Conservation (phyloP, 2,329 filamentous ascomycete species). For the Knoxdaviesia proteae region DNA sequence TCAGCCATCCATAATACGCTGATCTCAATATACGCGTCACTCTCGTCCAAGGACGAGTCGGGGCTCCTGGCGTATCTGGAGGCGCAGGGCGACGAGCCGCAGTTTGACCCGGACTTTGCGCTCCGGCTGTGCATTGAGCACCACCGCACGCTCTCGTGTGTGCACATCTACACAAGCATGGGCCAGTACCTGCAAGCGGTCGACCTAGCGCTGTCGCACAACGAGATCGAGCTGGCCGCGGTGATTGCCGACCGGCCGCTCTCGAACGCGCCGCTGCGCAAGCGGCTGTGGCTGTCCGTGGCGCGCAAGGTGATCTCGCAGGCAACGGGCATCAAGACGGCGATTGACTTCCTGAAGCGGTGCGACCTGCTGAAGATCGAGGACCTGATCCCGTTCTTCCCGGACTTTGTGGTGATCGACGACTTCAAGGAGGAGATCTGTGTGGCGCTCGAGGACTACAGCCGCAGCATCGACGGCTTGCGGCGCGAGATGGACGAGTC, state of each 20-base stretch:
- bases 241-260: conserved; percentile 74
- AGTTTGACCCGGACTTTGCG: conserved; percentile 90
- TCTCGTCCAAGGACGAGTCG: conserved; percentile 63
- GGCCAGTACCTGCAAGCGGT: conserved; percentile 85
- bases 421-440: conserved; percentile 99
- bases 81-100: conserved; percentile 66
- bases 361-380: conserved; percentile 89
- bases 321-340: conserved; percentile 71
- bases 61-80: conserved; percentile 77
- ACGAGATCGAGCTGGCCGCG: conserved; percentile 74
- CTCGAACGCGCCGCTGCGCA: conserved; percentile 59
- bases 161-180: conserved; percentile 96
- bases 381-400: conserved; percentile 94
- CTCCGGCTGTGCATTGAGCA: conserved; percentile 89
- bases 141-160: conserved; percentile 77
- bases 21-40: conserved; percentile 84
- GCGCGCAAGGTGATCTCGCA: conserved; percentile 84
- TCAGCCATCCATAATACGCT: conserved; percentile 92
- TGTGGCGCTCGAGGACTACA: conserved; percentile 79
- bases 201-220: conserved; percentile 73
- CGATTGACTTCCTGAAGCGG: conserved; percentile 80
- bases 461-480: conserved; percentile 67
- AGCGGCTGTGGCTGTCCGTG: conserved; percentile 88
- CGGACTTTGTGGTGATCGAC: conserved; percentile 94
- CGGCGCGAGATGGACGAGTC: conserved; percentile 94